Evolutionary conservation across 1,139 yeast species (phyloP), one percentile per base, ranked within the genome.

Genomic region (Hyphopichia wangnamkhiaoensis): DNA sequence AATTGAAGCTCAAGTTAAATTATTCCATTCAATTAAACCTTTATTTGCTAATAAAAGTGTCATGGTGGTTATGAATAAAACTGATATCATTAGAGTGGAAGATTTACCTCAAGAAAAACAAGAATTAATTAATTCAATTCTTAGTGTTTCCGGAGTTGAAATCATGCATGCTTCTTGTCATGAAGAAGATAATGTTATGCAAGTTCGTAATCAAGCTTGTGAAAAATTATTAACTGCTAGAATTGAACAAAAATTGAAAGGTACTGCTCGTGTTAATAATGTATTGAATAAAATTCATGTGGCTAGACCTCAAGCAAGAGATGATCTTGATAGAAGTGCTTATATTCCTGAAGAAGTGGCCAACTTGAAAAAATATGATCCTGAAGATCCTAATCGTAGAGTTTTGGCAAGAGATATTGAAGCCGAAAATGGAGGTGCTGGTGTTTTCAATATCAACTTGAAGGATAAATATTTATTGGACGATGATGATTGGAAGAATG

Each of bases 401-500:
- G 75, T 60, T 50, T 76, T 93, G 58, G 90, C 95, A 32, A 80
- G 88, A 58, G 98, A 93, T 58, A 74, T 90, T 48, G 98, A 93
- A 69, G 84, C 78, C 34, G 96, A 87, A 63, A 89, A 93, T 55
- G 98, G 98, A 59, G 98, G 98, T 61, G 97, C 98, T 23, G 98
- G 98, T 76, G 98, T 93, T 29, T 93, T 72, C 75, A 93, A 90
- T 70, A 81, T 93, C 57, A 89, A 94, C 71, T 76, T 91, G 70
- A 88, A 90, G 67, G 98, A 91, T 56, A 85, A 84, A 55, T 93
- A 93, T 68, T 56, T 93, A 45, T 75, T 93, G 52, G 98, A 93
- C 52, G 94, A 94, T 59, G 98, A 91, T 34, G 95, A 88, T 47
- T 93, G 99, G 99, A 93, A 93, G 79, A 80, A 89, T 50, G 99